Conservation (phyloP, 805 yeast species). For the Ogataea saltuana region DNA sequence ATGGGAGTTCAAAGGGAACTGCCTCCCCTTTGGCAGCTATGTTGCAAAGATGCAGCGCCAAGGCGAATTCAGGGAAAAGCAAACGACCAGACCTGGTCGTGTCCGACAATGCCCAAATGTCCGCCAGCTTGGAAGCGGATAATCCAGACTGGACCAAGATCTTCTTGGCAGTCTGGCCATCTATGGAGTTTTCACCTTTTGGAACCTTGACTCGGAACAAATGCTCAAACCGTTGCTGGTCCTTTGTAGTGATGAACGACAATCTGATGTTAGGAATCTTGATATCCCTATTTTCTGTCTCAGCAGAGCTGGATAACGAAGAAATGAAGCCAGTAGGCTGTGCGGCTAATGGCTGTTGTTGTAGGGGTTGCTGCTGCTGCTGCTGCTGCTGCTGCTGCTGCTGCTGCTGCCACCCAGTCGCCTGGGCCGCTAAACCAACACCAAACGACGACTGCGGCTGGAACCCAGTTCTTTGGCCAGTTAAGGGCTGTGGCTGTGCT, state of each 20-base stretch:
- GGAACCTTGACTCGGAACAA: constrained; percentile 79
- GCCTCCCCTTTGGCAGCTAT: constrained; percentile 74
- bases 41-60: constrained; percentile 86
- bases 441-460: constrained; percentile 41
- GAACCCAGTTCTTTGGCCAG: constrained; percentile 44
- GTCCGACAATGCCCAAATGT: constrained; percentile 90
- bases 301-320: constrained; percentile 22
- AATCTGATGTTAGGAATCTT: constrained; percentile 76
- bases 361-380: constrained; percentile 19
- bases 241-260: constrained; percentile 80
- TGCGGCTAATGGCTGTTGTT: constrained; percentile 33
- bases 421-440: constrained; percentile 38
- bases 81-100: constrained; percentile 82
- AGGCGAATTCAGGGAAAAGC: constrained; percentile 90
- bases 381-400: constrained; percentile 22
- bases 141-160: constrained; percentile 80
- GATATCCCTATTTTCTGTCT: constrained; percentile 52
- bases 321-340: constrained; percentile 51
- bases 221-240: constrained; percentile 84
- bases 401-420: constrained; percentile 42
- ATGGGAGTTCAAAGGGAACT: constrained; percentile 72
- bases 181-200: constrained; percentile 63
- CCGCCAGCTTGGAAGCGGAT: constrained; percentile 71
- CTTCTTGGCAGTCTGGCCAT: constrained; percentile 74
- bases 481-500: constrained; percentile 31